A percentile compares a stretch with the other conserved stretches of the same genome.
Evolutionary conservation across 164 flowering plant species (phyloP).

Genomic region (Taxillus chinensis): DNA sequence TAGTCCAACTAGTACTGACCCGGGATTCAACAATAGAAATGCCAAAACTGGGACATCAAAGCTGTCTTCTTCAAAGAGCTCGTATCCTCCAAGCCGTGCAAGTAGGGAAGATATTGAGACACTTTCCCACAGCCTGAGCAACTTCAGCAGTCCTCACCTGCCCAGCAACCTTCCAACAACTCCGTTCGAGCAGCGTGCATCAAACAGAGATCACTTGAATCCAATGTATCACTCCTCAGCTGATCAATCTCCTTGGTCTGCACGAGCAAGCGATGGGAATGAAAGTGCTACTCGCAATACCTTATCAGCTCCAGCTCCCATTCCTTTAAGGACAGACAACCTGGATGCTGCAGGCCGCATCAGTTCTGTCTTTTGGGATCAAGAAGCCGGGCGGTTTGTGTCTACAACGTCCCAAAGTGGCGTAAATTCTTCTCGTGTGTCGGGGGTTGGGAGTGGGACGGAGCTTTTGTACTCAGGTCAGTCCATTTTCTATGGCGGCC

Average conservation of each 20-base stretch:
- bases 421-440: constrained; percentile 28
- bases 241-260: constrained; percentile 51
- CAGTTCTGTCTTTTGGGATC: constrained; percentile 72
- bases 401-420: constrained; percentile 31
- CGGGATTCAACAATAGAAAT: constrained; percentile 24
- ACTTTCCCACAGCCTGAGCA: constrained; percentile 44
- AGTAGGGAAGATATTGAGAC: constrained; percentile 70
- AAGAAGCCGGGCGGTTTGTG: constrained; percentile 74
- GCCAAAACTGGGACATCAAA: constrained; percentile 27
- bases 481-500: constrained; percentile 86
- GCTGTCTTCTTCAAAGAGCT: constrained; percentile 45
- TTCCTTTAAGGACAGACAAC: constrained; percentile 22
- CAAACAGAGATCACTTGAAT: constrained; percentile 60
- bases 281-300: constrained; percentile 18
- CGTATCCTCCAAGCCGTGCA: constrained; percentile 75
- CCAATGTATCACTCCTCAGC: constrained; percentile 60
- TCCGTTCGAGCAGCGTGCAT: constrained; percentile 23
- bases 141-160: constrained; percentile 59
- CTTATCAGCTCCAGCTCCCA: constrained; percentile 3
- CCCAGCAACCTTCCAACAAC: constrained; percentile 30
- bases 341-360: constrained; percentile 21
- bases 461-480: constrained; percentile 73
- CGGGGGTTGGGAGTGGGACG: constrained; percentile 16
- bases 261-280: constrained; percentile 25
- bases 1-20: constrained; percentile 52